Conservation (phyloP, 805 yeast genomes). For the Kodamaea hsintzibuensis region DNA sequence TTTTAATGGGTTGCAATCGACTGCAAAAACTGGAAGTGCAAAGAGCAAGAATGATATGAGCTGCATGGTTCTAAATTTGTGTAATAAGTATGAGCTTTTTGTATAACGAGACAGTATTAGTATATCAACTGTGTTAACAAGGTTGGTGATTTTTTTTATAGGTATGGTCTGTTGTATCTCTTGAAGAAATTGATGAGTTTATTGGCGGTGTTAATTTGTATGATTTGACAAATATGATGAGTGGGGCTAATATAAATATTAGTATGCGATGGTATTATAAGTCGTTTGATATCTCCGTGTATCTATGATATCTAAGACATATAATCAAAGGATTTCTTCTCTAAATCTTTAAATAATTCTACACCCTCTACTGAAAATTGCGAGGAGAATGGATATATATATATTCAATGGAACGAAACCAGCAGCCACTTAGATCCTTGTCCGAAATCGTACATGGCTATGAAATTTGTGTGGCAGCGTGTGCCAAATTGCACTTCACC, state of each 20-base stretch:
- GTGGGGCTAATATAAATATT: background rate
- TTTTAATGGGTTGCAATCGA: slow-evolving; percentile 31
- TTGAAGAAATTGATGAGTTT: background rate
- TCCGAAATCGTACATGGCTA: background rate
- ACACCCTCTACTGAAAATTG: background rate
- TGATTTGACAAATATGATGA: background rate
- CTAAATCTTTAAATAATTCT: background rate
- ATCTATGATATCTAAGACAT: background rate
- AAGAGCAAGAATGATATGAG: background rate
- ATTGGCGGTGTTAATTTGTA: background rate
- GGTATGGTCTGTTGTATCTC: background rate
- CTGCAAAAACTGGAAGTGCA: slow-evolving; percentile 9
- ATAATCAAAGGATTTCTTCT: background rate
- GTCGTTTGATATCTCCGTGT: no score
- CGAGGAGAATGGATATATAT: background rate
- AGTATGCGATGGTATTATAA: background rate
- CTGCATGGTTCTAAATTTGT: background rate
- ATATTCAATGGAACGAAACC: no score
- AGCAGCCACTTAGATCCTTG: background rate
- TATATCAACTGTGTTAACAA: background rate
- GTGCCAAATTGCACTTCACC: background rate
- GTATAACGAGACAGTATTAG: background rate
- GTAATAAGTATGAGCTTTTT: background rate
- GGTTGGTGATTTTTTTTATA: background rate
- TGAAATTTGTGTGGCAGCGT: background rate